These are phyloP conservation scores for Akanthomyces uredinophilus DNA, from an alignment of 2,329 filamentous ascomycete genomes.

Conservation along the genomic window DNA sequence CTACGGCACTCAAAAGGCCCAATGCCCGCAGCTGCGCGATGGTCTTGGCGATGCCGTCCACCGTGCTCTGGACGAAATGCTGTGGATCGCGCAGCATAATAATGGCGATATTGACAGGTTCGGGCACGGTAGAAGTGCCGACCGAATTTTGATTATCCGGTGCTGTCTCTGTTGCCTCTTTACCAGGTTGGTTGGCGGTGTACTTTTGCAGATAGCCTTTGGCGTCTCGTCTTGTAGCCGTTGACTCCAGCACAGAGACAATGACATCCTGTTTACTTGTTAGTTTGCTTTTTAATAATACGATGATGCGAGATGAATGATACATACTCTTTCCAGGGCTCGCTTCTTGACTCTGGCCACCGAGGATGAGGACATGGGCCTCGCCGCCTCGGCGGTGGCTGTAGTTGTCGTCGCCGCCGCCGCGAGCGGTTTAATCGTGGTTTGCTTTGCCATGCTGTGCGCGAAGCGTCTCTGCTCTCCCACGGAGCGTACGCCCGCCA, in stretches of 20 bases:
- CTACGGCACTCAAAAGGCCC: constrained; percentile 75
- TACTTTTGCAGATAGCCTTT: constrained; percentile 89
- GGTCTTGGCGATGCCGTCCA: constrained; percentile 76
- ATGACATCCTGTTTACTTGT: constrained; percentile 63
- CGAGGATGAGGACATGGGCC: constrained; percentile 27
- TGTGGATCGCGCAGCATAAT: constrained; percentile 78
- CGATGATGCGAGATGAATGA: background rate
- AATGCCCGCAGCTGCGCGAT: constrained; percentile 77
- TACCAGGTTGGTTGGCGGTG: constrained; percentile 32
- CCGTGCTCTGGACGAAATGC: constrained; percentile 58
- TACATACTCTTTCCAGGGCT: constrained; percentile 28
- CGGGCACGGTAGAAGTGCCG: constrained; percentile 16
- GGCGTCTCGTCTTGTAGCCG: constrained; percentile 87
- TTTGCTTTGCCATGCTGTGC: constrained; percentile 3
- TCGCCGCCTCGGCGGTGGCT: constrained; percentile 14
- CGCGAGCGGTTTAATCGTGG: constrained; percentile 6
- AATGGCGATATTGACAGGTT: constrained; percentile 62
- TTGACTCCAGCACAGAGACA: constrained; percentile 78
- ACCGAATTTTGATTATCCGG: constrained; percentile 10
- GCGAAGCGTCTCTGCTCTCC: constrained; percentile 10
- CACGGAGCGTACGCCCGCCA: background rate
- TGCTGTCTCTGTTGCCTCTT: constrained; percentile 21
- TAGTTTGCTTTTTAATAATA: background rate
- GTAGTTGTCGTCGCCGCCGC: constrained; percentile 12
- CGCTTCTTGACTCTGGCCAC: constrained; percentile 27